phyloP scores from a whole-genome alignment of 2,329 filamentous ascomycete genomes.

The Blastomyces silverae region DNA sequence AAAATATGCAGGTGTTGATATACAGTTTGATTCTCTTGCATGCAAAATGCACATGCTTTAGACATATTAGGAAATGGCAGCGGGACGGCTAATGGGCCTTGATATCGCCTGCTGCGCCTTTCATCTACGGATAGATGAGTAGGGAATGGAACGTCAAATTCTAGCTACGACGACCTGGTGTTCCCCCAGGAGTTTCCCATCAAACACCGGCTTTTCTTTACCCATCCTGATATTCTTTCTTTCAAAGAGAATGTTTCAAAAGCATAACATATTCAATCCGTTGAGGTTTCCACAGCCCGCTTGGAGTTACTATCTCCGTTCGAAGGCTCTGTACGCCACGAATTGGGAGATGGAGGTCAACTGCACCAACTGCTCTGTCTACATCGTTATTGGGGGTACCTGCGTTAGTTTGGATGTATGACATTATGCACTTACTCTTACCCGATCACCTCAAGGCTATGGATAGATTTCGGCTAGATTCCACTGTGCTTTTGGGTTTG shows the following conservation, averaged over 20 bases:
- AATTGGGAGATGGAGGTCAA: not conserved
- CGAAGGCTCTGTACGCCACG: not conserved
- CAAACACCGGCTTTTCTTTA: not conserved
- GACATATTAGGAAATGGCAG: not conserved
- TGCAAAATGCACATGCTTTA: too few relatives aligned
- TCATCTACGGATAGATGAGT: not conserved
- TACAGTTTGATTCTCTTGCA: not conserved
- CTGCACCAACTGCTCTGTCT: not conserved
- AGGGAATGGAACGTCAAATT: not conserved
- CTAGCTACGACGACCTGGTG: not conserved
- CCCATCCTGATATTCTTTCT: not conserved
- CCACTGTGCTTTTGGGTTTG: not conserved
- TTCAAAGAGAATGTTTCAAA: not conserved
- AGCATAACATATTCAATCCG: not conserved
- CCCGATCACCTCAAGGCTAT: not conserved
- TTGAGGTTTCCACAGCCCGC: not conserved
- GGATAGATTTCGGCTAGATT: not conserved
- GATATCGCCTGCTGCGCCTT: not conserved
- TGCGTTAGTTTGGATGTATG: conserved; percentile 2
- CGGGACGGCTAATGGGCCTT: not conserved
- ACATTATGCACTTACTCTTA: conserved; percentile 1
- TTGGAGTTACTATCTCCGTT: not conserved
- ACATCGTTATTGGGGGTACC: not conserved
- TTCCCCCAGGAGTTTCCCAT: not conserved
- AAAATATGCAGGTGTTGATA: not conserved